Base-by-base conservation (phyloP, 2,329 filamentous ascomycete species). In the Botryotinia globosa region DNA sequence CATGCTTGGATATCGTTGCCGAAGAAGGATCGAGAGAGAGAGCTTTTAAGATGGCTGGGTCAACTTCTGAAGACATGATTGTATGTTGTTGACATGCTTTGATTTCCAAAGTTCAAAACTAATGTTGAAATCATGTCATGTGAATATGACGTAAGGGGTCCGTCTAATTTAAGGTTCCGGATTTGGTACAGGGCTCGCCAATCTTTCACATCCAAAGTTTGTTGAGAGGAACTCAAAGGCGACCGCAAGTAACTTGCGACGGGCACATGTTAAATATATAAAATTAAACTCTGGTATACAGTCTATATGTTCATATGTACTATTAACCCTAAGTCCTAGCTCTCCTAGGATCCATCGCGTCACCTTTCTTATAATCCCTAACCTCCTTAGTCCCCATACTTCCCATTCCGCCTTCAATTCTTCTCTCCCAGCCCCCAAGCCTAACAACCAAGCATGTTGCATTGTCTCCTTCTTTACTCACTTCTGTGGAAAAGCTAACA, bases 301-400 rank as follows among this genome's bases (percentile, higher is more conserved):
- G 61, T 39, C 34, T 72, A 54, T 59, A 72, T 59, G 39, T 54
- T 34, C n/a, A 37, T 34, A 22, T 63, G 12, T 63, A 48, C 70
- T 51, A 56, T 32, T 58, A 22, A 20, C 59, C 34, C 71, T 73
- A 80, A 12, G 75, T 80, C 74, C 78, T 77, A 45, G 90, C 88
- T 76, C 91, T 87, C 79, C 94, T 88, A 62, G 94, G 94, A 85
- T 97, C 92, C 75, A 89, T 84, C 8, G 95, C 94, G 81, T 98
- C 94, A 67, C 89, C 86, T 79, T 88, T 90, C 81, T 94, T 89
- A 83, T 91, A 94, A 77, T 97, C 94, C 74, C 96, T 88, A 80
- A 94, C 89, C 85, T 98, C 95, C 84, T 94, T 97, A 7, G 95
- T 98, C 4, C 94, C 93, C 81, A 98, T 81, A 79, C 94, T 96